Conservation (phyloP, 2,329 filamentous ascomycete genomes). For the Lachnellula hyalina region DNA sequence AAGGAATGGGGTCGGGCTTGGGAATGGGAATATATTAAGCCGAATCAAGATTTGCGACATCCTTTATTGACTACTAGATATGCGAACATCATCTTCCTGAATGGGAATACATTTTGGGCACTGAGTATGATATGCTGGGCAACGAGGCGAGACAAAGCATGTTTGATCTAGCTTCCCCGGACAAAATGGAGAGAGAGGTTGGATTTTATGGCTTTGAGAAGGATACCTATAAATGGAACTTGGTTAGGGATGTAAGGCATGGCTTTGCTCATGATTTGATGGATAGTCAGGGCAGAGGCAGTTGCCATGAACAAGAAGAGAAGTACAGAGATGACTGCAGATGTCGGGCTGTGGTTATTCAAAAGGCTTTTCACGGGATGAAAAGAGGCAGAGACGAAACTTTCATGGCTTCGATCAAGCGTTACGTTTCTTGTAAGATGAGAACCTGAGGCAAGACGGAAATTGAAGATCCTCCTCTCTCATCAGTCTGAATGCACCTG, state of each 20-base stretch:
- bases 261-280: constrained; percentile 18
- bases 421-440: no score
- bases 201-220: constrained; percentile 15
- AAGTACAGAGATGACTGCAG: constrained; percentile 10
- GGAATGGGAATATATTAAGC: constrained; percentile 21
- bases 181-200: constrained; percentile 3
- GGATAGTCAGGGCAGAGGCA: constrained; percentile 10
- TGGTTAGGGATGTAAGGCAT: constrained; percentile 16
- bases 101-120: constrained; percentile 16
- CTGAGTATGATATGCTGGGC: constrained; percentile 18
- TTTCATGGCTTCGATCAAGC: no score
- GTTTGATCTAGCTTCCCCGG: constrained; percentile 12
- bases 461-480: no score
- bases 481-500: no score
- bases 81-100: constrained; percentile 19
- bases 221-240: constrained; percentile 15
- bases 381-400: neutral
- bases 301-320: constrained; percentile 9
- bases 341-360: constrained; percentile 17
- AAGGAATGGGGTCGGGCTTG: constrained; percentile 17
- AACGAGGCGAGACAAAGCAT: constrained; percentile 16
- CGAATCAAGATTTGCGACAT: constrained; percentile 22
- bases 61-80: constrained; percentile 22
- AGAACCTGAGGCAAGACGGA: no score
- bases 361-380: constrained; percentile 12